These are phyloP conservation scores for Aspergillus sp. DNA, from an alignment of 2,329 filamentous ascomycete genomes.

Conservation along the genomic window DNA sequence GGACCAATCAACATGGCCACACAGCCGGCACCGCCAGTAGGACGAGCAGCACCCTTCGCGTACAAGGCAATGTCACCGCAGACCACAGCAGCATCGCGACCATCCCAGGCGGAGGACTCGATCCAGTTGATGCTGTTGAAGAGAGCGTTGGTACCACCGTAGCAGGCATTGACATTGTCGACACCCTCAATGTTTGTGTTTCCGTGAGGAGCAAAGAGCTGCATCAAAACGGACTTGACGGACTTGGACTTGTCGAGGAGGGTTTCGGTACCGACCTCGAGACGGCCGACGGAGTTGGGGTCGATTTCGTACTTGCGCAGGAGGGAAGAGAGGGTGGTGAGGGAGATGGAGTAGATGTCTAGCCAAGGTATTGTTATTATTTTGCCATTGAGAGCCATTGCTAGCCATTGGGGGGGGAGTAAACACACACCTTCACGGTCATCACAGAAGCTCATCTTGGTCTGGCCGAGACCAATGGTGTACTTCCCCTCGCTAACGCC, in stretches of 20 bases:
- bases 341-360: conserved; percentile 84
- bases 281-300: conserved; percentile 66
- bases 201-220: conserved; percentile 63
- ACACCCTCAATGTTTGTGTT: conserved; percentile 81
- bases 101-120: conserved; percentile 81
- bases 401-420: background rate
- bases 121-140: conserved; percentile 82
- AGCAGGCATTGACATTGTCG: conserved; percentile 79
- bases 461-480: conserved; percentile 85
- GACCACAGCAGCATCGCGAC: conserved; percentile 71
- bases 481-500: conserved; percentile 76
- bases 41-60: conserved; percentile 73
- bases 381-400: background rate
- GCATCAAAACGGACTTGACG: conserved; percentile 82
- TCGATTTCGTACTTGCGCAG: conserved; percentile 80
- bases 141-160: conserved; percentile 76
- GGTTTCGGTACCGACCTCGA: conserved; percentile 82
- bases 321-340: conserved; percentile 71
- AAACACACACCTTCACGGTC: conserved; percentile 66
- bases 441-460: conserved; percentile 88
- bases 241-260: conserved; percentile 86
- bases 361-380: conserved; percentile 5
- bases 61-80: conserved; percentile 80
- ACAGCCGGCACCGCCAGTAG: conserved; percentile 71
- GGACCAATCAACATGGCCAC: conserved; percentile 75